Evolutionary conservation across 1,139 yeast genomes (phyloP).

Genomic region (Saccharomyces pastorianus): DNA sequence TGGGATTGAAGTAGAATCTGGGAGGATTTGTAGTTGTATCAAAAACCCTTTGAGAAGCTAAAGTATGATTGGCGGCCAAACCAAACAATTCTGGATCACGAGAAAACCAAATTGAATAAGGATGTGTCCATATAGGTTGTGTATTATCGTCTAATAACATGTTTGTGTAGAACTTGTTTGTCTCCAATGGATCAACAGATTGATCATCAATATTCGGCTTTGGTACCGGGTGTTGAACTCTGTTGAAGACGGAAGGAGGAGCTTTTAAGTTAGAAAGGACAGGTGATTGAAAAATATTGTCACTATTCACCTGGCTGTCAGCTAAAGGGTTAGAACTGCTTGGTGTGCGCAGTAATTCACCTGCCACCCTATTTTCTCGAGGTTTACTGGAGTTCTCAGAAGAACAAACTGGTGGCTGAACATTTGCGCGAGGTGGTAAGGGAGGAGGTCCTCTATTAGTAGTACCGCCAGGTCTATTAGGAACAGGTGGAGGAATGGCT

Average conservation of each 20-base stretch:
- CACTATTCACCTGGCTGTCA: neutral
- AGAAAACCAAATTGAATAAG: constrained; percentile 67
- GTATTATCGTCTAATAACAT: constrained; percentile 59
- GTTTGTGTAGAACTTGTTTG: constrained; percentile 82
- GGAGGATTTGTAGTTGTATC: constrained; percentile 27
- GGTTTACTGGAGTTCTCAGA: neutral
- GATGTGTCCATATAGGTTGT: constrained; percentile 68
- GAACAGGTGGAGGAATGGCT: neutral
- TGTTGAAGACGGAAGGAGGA: neutral
- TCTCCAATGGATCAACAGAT: constrained; percentile 48
- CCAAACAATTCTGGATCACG: constrained; percentile 40
- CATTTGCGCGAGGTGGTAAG: neutral
- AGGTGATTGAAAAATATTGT: neutral
- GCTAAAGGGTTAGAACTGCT: too few species aligned
- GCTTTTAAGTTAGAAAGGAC: neutral
- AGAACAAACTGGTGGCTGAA: neutral
- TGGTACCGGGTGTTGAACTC: constrained; percentile 35
- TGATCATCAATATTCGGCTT: constrained; percentile 40
- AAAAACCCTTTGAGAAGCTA: constrained; percentile 50
- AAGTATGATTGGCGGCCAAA: constrained; percentile 60
- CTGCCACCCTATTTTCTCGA: neutral
- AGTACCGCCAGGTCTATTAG: neutral
- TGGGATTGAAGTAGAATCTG: constrained; percentile 28
- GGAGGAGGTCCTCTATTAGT: neutral
- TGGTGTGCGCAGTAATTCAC: neutral